Base-by-base conservation (phyloP, 1,284 basidiomycete genomes). In the Melampsora abietis-canadensis region DNA sequence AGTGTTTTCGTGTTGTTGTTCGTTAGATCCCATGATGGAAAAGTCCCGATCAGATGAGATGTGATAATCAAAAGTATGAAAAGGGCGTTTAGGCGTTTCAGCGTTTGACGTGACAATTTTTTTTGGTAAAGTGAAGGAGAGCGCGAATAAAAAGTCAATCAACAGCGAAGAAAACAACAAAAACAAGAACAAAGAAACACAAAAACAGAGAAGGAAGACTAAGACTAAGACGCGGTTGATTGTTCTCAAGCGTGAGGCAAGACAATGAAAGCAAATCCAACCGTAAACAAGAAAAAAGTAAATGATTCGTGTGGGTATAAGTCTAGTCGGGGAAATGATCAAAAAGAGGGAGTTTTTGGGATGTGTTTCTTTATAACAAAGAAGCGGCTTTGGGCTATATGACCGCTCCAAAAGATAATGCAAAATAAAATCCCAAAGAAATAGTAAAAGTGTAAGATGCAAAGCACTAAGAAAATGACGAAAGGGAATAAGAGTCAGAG, bases 21-120 rank as follows among this genome's bases (percentile, higher is more conserved):
- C 70, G n/a, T 66, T 62, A 15, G 59, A 66, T 59, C 48, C 70
- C 70, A 73, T 73, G 30, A 65, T 65, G 21, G 59, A 24, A 19
- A 37, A 48, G 17, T n/a, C 15, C 51, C n/a, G n/a, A 27, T 27
- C 14, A 12, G 51, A 54, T 21, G 40, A 12, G 51, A 54, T 54
- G 19, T n/a, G 27, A 27, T 54, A 27, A 54, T 54, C n/a, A 54
- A 54, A 27, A 27, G 51, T 54, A 54, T 21, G 19, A 54, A n/a
- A 54, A 27, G 51, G 51, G 51, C 27, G 51, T 54, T n/a, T 54
- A 54, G 14, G 51, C 40, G 40, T 44, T 44, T 44, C 40, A 44
- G 40, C 30, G 19, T 61, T 61, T 34, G 17, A 61, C 31, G 60
- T 61, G 31, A 61, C 19, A 17, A 61, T 27, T 61, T 19, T 61